Evolutionary conservation across 2,329 filamentous ascomycete genomes (phyloP), one percentile per base, ranked within the genome.

Genomic region (Basipetospora chlamydospora): DNA sequence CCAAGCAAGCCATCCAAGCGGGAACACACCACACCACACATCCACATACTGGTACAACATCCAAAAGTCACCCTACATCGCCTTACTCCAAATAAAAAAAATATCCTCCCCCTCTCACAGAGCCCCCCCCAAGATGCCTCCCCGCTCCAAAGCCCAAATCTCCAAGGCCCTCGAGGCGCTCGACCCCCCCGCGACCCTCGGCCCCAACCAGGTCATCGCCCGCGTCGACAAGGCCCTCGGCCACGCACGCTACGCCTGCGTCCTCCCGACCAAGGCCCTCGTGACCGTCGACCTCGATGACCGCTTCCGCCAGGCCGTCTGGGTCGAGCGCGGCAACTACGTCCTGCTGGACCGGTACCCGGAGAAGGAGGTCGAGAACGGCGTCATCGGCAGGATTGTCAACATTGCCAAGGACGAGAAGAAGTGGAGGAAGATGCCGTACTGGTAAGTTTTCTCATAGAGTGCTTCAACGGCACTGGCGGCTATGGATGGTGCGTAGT

Each of bases 361-460:
- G n/a, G 18, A 26, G 9, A 37, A 31, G 20, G 26, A 37, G 28
- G 20, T 31, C 9, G 66, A 67, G 21, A 64, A 70, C 2, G 64
- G 77, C 26, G 73, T 76, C 20, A 69, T 73, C 36, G 90, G 88
- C 11, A 84, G 94, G 56, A 95, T 98, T 48, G 68, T 93, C 46
- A 95, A 95, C 51, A 75, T 96, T 25, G 86, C 96, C 26, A 69
- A 84, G 26, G 85, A 95, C 50, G 87, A 95, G 62, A 92, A 84
- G 59, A 67, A 68, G 29, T 98, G 90, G 90, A 74, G 86, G 50
- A 94, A 93, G 60, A 77, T 81, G 61, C 49, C 65, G 8, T 98
- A 88, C 54, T 96, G 90, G 90, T 88, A 50, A 37, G 63, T 55
- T 11, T 10, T 15, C 4, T 33, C 29, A n/a, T n/a, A n/a, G n/a